Percentiles rank a stretch among this genome's conserved stretches.
phyloP scores from a whole-genome alignment of 2,329 filamentous ascomycete genomes.

The Boeremia lycopersici region DNA sequence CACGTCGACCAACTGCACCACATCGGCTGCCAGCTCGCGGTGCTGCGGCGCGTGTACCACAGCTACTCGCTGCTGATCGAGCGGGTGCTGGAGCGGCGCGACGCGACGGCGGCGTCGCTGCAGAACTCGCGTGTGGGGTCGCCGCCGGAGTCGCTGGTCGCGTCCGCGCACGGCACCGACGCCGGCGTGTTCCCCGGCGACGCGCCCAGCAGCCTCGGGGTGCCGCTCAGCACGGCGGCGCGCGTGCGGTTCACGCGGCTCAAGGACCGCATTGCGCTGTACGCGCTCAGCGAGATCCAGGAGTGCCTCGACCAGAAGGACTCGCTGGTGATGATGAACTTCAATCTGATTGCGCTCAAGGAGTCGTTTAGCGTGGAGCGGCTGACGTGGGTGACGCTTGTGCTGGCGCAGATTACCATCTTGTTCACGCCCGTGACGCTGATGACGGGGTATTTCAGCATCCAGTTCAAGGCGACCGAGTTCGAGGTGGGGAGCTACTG shows the following conservation, averaged over 20 bases:
- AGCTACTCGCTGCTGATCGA: slow-evolving; percentile 66
- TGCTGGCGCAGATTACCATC: slow-evolving; percentile 76
- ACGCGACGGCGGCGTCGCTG: slow-evolving; percentile 50
- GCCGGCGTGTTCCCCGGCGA: slow-evolving; percentile 37
- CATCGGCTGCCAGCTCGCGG: slow-evolving; percentile 65
- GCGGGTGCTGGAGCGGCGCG: slow-evolving; percentile 59
- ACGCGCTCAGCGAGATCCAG: slow-evolving; percentile 66
- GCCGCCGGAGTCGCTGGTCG: slow-evolving; percentile 36
- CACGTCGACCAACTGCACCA: slow-evolving; percentile 62
- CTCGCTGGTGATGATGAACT: slow-evolving; percentile 73
- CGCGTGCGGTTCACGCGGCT: slow-evolving; percentile 65
- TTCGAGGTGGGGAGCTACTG: slow-evolving; percentile 71
- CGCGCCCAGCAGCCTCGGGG: slow-evolving; percentile 50
- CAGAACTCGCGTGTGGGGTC: slow-evolving; percentile 52
- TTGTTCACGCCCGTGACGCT: slow-evolving; percentile 76
- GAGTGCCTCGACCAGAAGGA: slow-evolving; percentile 73
- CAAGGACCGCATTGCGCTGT: slow-evolving; percentile 63
- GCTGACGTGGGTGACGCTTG: slow-evolving; percentile 72
- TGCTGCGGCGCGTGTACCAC: slow-evolving; percentile 65
- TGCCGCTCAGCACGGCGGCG: slow-evolving; percentile 56
- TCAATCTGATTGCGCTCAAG: slow-evolving; percentile 77
- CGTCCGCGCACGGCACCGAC: slow-evolving; percentile 27
- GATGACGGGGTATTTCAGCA: slow-evolving; percentile 76
- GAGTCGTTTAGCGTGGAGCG: slow-evolving; percentile 74
- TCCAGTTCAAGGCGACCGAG: slow-evolving; percentile 65